Conservation (phyloP, 805 yeast species). For the Saccharomycopsis malanga region DNA sequence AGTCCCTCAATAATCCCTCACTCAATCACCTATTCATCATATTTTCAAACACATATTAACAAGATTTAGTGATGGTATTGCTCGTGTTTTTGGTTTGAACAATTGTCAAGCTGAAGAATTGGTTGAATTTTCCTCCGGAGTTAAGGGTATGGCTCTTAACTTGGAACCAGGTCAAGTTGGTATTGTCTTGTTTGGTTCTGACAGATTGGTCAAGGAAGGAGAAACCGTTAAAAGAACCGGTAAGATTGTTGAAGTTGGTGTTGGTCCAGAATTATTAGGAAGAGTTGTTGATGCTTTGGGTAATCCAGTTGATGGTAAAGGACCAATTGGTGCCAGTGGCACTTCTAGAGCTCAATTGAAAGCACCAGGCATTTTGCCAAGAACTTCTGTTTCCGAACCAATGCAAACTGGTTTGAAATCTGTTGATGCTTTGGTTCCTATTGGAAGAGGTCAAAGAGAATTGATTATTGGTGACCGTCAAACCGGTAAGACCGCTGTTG, state of each 20-base stretch:
- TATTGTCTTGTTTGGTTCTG: conserved; percentile 99
- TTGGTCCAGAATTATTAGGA: conserved; percentile 96
- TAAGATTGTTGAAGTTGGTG: conserved; percentile 97
- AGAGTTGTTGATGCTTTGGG: conserved; percentile 99
- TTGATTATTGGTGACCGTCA: conserved; percentile 99
- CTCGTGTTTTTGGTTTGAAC: conserved; percentile 99
- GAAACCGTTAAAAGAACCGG: conserved; percentile 99
- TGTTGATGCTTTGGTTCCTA: conserved; percentile 97
- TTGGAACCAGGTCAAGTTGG: conserved; percentile 99
- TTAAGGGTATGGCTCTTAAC: conserved; percentile 99
- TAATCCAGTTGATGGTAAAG: conserved; percentile 99
- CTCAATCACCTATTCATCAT: too few relatives aligned
- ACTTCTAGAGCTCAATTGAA: conserved; percentile 95
- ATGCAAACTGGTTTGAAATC: conserved; percentile 99
- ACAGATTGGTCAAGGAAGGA: conserved; percentile 97
- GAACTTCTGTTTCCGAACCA: conserved; percentile 97
- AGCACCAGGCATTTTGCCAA: conserved; percentile 99
- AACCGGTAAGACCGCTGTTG: conserved; percentile 99
- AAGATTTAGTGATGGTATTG: conserved; percentile 91
- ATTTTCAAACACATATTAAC: too few relatives aligned
- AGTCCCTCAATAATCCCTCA: too few relatives aligned
- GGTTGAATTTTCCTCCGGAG: conserved; percentile 99
- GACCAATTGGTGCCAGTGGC: conserved; percentile 84
- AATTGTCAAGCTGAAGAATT: conserved; percentile 99
- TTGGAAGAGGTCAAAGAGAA: conserved; percentile 99